Percentiles rank a stretch among this genome's conserved stretches.
Evolutionary conservation across 2,329 filamentous ascomycete genomes (phyloP).

Genomic region (Penicillium sp.): DNA sequence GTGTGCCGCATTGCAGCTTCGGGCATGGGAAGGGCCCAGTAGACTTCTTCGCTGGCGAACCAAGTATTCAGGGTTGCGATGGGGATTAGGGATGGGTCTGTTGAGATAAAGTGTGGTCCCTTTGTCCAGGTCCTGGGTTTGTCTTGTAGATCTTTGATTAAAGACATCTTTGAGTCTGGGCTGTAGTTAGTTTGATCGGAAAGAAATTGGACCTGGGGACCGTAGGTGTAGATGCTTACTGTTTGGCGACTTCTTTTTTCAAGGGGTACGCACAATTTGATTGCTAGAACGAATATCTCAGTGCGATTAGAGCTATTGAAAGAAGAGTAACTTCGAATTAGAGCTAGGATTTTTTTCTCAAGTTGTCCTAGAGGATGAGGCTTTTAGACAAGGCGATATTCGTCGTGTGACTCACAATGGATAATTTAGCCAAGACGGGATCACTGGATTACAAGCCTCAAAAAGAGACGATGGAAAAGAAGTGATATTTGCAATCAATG

Average conservation of each 20-base stretch:
- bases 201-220: too few species aligned
- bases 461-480: too few species aligned
- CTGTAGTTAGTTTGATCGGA: neutral
- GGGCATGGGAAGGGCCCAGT: conserved; percentile 10
- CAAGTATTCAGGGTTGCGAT: conserved; percentile 1
- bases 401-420: neutral
- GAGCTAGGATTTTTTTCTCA: too few species aligned
- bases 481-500: too few species aligned
- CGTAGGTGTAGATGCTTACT: neutral
- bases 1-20: neutral
- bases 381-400: neutral
- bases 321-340: too few species aligned
- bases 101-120: conserved; percentile 4
- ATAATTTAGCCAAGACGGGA: neutral
- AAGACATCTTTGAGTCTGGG: neutral
- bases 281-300: too few species aligned
- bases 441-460: neutral
- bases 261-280: too few species aligned
- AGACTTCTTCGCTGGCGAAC: conserved; percentile 8
- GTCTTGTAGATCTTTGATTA: neutral
- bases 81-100: conserved; percentile 1
- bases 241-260: neutral
- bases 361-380: neutral
- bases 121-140: conserved; percentile 6
- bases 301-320: too few species aligned